These are phyloP conservation scores for Dalbergia cochinchinensis DNA, from an alignment of 306 rosid genomes.

Conservation along the genomic window DNA sequence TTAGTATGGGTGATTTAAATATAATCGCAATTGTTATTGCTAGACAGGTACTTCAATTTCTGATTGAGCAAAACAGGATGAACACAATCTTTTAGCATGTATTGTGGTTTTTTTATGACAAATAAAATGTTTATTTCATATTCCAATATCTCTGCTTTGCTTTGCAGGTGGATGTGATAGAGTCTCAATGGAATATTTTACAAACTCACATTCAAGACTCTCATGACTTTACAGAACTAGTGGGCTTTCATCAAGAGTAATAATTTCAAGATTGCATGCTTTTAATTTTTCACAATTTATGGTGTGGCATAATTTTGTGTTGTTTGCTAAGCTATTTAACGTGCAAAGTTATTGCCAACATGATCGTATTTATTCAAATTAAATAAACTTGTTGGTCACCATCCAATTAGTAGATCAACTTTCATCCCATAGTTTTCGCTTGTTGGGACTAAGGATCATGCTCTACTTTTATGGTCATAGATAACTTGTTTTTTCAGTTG, in stretches of 20 bases:
- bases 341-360: constrained; percentile 9
- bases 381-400: constrained; percentile 18
- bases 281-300: constrained; percentile 28
- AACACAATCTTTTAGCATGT: constrained; percentile 4
- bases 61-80: not conserved
- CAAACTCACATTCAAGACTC: constrained; percentile 93
- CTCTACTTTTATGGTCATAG: constrained; percentile 31
- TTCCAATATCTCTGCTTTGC: constrained; percentile 40
- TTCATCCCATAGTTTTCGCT: constrained; percentile 27
- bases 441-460: constrained; percentile 21
- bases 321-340: constrained; percentile 22
- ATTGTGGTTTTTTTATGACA: constrained; percentile 7
- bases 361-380: constrained; percentile 9
- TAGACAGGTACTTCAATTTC: not conserved
- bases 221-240: constrained; percentile 91
- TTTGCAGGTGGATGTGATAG: constrained; percentile 95
- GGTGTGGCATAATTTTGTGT: not conserved
- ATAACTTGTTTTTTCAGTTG: constrained; percentile 22
- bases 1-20: not conserved
- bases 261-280: constrained; percentile 39
- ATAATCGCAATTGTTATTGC: not conserved
- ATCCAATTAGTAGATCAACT: constrained; percentile 5
- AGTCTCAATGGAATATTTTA: constrained; percentile 95
- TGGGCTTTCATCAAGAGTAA: constrained; percentile 93
- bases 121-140: not conserved